phyloP scores from a whole-genome alignment of 2,329 filamentous ascomycete species.

The Alternaria atra region DNA sequence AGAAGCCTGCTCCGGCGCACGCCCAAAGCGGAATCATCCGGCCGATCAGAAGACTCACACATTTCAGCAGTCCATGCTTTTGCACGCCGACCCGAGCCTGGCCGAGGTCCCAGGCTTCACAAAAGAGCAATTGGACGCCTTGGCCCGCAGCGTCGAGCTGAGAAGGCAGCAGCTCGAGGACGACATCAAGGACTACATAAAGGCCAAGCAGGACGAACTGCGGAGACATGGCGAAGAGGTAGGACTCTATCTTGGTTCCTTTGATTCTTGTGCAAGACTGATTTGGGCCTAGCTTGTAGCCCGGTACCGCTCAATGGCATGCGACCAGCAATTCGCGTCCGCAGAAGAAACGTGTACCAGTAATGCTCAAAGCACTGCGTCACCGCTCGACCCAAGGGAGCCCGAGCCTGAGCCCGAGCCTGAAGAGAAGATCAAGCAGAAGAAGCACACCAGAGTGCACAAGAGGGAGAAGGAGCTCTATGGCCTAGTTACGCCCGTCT shows the following conservation, averaged over 20 bases:
- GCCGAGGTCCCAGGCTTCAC: constrained; percentile 46
- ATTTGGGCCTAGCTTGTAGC: constrained; percentile 46
- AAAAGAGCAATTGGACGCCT: constrained; percentile 42
- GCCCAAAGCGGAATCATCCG: constrained; percentile 31
- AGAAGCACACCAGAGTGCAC: constrained; percentile 49
- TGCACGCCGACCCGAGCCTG: constrained; percentile 39
- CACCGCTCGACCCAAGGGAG: constrained; percentile 23
- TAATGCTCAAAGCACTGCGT: constrained; percentile 11
- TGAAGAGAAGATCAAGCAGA: constrained; percentile 41
- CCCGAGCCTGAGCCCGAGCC: constrained; percentile 20
- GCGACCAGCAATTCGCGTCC: constrained; percentile 27
- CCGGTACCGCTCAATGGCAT: constrained; percentile 43
- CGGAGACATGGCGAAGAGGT: constrained; percentile 45
- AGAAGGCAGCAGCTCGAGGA: constrained; percentile 48
- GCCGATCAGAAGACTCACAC: constrained; percentile 16
- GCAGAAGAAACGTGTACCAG: constrained; percentile 8
- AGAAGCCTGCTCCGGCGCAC: constrained; percentile 10
- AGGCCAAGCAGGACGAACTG: constrained; percentile 46
- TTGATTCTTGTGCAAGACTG: constrained; percentile 25
- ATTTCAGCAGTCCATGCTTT: constrained; percentile 40
- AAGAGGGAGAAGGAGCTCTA: constrained; percentile 51
- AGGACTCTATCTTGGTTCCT: constrained; percentile 15
- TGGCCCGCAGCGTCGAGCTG: constrained; percentile 46
- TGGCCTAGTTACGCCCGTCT: constrained; percentile 48
- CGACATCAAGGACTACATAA: constrained; percentile 48